Base-by-base conservation (phyloP, 2,329 filamentous ascomycete species). In the Microdochium nivale region DNA sequence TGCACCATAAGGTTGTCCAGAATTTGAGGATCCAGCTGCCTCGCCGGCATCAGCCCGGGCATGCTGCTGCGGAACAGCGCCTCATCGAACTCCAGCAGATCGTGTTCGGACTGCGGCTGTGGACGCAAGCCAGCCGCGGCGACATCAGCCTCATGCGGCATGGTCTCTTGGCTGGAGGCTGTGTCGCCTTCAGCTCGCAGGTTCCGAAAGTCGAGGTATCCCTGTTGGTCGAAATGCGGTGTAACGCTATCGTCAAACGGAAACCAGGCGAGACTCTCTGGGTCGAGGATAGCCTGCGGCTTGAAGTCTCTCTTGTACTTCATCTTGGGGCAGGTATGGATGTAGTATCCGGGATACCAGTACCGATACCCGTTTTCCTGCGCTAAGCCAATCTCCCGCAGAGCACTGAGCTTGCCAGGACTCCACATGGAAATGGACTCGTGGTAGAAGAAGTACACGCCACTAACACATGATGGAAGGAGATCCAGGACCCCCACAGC, bases 321-420 rank as follows among this genome's bases (percentile, higher is more conserved):
- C 88, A 94, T 92, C 71, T 94, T 94, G 50, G 79, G 75, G 60
- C 88, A 92, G 51, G 72, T 82, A 65, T 91, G 87, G 53, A 94
- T 92, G 60, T 92, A 94, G 66, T 83, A 92, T 5, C 88, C 84
- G 5, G 78, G 85, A 67, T 92, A 94, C 78, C 89, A 94, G 74
- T 81, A 90, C 44, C 77, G 70, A 59, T 91, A 90, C 0, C 80
- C 84, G 5, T 73, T 74, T 61, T 92, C 87, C 2, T 76, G 69
- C 0, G 88, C 85, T 25, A 94, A 66, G 0, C 82, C 74, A 54
- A 88, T 86, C 66, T 94, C 88, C 55, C 84, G 73, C 55, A 92
- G 65, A 1, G 88, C 88, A 33, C 86, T 84, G 4, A 92, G 68
- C 66, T 92, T 94, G 1, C 88, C 88, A 27, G 88, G 86, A 24